Base-by-base conservation (phyloP, 192 early-diverging fungal species). In the Gaertneriomyces sp. region DNA sequence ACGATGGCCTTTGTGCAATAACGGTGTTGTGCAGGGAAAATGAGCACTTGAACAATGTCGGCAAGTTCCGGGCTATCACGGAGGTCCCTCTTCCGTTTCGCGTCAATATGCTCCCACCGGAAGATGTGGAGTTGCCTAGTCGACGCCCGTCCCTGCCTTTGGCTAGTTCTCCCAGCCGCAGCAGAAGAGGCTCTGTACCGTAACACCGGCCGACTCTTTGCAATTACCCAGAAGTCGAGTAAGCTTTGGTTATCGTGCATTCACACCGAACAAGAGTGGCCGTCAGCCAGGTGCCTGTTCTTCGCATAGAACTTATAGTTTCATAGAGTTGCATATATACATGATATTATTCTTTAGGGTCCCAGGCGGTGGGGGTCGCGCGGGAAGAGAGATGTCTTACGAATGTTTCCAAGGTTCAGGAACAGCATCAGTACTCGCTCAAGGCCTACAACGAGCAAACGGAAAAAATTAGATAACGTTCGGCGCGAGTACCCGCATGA, bases 381-480 rank as follows among this genome's bases (percentile, higher is more conserved):
- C 17, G 97, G 97, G 91, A 97, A 99, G 76, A 99, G 73, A 33
- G 89, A 90, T 7, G 89, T 81, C 60, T 85, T 87, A 58, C 94
- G 88, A 78, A 99, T 98, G 83, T 99, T 94, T 63, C 88, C 89
- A 25, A 99, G 80, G 74, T 90, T 90, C 58, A 96, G 81, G 80
- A 92, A 99, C 72, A 99, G 84, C 90, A 99, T 96, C 43, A 96
- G 81, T 20, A 99, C 94, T 65, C 97, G 90, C 79, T 99, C 95
- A 66, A 99, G 79, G 67, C 93, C 88, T 80, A 62, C 4, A 1
- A 16, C 43, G 1, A 9, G 38, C 16, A 4, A 38, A 17, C 42
- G 4, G 33, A 8, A 2, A 44, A 5, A 10, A 51, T 17, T 42
- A 38, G 52, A 40, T 53, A 41, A 58, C 42, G 11, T 53, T 42